These are phyloP conservation scores for Fraxinus albicans DNA, from an alignment of 305 asterid species.

Conservation along the genomic window DNA sequence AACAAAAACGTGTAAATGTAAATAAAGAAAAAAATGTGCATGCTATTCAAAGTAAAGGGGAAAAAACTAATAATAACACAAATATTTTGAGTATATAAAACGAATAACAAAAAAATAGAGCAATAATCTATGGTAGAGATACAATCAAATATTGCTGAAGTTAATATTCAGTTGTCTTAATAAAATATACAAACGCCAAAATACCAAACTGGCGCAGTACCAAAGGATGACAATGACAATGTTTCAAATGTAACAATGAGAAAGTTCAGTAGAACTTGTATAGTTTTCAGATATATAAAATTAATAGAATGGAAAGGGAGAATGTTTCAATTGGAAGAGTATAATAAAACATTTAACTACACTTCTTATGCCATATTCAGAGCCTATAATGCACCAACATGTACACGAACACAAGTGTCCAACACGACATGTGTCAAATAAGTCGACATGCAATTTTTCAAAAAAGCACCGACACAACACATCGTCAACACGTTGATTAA, in stretches of 20 bases:
- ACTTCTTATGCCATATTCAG: constrained; percentile 17
- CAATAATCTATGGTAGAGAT: neutral
- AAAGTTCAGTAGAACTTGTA: neutral
- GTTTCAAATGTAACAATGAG: constrained; percentile 6
- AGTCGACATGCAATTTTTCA: neutral
- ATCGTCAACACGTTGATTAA: neutral
- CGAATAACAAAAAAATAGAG: constrained; percentile 8
- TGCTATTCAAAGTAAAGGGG: neutral
- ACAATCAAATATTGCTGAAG: constrained; percentile 3
- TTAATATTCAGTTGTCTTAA: constrained; percentile 1
- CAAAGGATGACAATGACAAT: neutral
- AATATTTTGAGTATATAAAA: neutral
- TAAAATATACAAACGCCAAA: constrained; percentile 7
- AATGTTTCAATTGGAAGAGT: constrained; percentile 11
- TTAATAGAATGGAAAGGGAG: constrained; percentile 11
- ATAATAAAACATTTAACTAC: constrained; percentile 4
- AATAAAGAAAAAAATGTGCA: constrained; percentile 3
- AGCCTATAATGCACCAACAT: neutral
- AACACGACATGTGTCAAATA: neutral
- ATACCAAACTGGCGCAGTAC: neutral
- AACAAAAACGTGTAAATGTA: neutral
- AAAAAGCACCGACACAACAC: neutral
- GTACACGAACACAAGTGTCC: neutral
- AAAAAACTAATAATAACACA: neutral
- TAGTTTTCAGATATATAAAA: neutral